A percentile compares a stretch with the other conserved stretches of the same genome.
Evolutionary conservation across 108 stramenopile species (phyloP).

Genomic region (Seminavis robusta): DNA sequence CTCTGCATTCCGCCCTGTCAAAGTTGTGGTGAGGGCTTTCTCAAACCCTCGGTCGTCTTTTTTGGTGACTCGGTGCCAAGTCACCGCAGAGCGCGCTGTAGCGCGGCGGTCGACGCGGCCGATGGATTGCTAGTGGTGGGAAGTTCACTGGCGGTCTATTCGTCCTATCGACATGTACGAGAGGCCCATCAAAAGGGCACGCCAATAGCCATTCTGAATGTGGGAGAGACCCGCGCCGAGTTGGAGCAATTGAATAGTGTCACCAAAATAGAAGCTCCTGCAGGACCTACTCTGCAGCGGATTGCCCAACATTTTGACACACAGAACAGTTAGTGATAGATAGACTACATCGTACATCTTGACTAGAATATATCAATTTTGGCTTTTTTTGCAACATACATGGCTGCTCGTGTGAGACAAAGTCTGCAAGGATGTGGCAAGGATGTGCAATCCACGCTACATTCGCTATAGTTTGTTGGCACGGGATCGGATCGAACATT

Average conservation of each 20-base stretch:
- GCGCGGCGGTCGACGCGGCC: conserved; percentile 60
- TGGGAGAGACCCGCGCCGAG: conserved; percentile 89
- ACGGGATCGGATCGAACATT: too few species aligned
- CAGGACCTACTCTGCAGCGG: conserved; percentile 47
- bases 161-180: conserved; percentile 81
- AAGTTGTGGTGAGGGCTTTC: conserved; percentile 71
- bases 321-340: too few species aligned
- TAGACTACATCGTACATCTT: too few species aligned
- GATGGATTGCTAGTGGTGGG: conserved; percentile 89
- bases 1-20: conserved; percentile 75
- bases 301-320: too few species aligned
- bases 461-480: too few species aligned
- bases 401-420: too few species aligned
- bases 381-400: too few species aligned
- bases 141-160: conserved; percentile 82
- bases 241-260: conserved; percentile 43
- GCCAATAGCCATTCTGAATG: conserved; percentile 83
- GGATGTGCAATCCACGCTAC: too few species aligned
- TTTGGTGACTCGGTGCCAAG: conserved; percentile 88
- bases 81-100: conserved; percentile 52
- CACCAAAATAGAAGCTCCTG: conserved; percentile 50
- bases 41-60: conserved; percentile 95
- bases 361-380: too few species aligned
- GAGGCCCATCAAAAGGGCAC: conserved; percentile 50
- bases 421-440: too few species aligned